These are phyloP conservation scores for Glarea lozoyensis DNA, from an alignment of 495 filamentous ascomycete genomes.

Conservation along the genomic window DNA sequence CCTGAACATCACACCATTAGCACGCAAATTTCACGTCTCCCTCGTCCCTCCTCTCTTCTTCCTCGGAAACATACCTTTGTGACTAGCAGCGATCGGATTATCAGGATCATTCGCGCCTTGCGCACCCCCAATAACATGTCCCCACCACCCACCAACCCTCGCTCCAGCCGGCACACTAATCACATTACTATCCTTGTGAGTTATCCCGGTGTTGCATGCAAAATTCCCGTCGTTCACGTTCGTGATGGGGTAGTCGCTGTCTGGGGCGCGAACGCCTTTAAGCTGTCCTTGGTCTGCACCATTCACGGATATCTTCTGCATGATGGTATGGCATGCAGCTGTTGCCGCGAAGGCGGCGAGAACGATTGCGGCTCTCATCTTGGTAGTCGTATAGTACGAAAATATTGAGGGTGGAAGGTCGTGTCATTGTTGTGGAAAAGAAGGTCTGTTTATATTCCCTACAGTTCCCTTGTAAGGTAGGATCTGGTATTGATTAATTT, in stretches of 20 bases:
- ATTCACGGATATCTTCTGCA: conserved; percentile 43
- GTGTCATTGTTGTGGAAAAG: too few relatives aligned
- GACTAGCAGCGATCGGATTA: conserved; percentile 38
- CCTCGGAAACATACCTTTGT: conserved; percentile 20
- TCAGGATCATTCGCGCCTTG: conserved; percentile 33
- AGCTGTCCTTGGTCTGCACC: conserved; percentile 41
- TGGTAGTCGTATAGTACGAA: too few relatives aligned
- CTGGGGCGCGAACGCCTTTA: conserved; percentile 42
- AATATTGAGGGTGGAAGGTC: too few relatives aligned
- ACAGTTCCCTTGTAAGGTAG: too few relatives aligned
- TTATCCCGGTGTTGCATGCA: conserved; percentile 20
- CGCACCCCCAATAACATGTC: conserved; percentile 21
- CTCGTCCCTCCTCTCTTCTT: not conserved
- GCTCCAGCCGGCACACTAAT: conserved; percentile 8
- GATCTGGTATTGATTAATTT: too few relatives aligned
- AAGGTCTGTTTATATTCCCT: too few relatives aligned
- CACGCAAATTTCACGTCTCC: too few relatives aligned
- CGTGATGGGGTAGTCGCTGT: conserved; percentile 43
- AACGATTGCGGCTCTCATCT: not conserved
- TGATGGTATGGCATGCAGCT: not conserved
- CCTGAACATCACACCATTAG: too few relatives aligned
- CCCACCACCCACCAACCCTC: conserved; percentile 8
- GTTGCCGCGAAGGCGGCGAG: not conserved
- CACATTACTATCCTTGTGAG: conserved; percentile 1
- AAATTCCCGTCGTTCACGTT: conserved; percentile 30